These are phyloP conservation scores for Uronychia setigera DNA, from an alignment of 73 alveolate species.

Conservation along the genomic window DNA sequence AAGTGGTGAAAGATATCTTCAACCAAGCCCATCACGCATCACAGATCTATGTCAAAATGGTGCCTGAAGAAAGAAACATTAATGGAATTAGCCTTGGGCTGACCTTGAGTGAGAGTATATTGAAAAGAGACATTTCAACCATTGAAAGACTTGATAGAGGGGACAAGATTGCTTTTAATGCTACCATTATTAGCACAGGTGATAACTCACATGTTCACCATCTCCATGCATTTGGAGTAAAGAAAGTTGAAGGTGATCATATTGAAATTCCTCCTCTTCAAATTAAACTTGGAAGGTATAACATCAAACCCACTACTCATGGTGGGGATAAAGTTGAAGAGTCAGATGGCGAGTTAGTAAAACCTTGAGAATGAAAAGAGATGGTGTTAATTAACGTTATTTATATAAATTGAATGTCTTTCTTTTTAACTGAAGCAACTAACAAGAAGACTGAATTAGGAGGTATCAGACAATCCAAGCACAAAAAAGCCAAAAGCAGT, in stretches of 20 bases:
- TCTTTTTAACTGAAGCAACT: conserved; percentile 36
- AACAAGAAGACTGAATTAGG: conserved; percentile 3
- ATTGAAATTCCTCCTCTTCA: conserved; percentile 61
- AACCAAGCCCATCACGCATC: conserved; percentile 51
- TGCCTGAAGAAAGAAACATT: conserved; percentile 56
- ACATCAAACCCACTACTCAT: too few relatives aligned
- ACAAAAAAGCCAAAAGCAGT: conserved; percentile 3
- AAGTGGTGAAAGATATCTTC: conserved; percentile 25
- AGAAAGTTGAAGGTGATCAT: conserved; percentile 60
- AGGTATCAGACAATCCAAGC: not conserved
- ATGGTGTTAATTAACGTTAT: too few relatives aligned
- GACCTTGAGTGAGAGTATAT: too few relatives aligned
- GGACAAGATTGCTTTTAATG: conserved; percentile 61
- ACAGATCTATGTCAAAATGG: conserved; percentile 53
- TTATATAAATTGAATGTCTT: conserved; percentile 19
- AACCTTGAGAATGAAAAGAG: too few relatives aligned
- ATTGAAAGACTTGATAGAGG: conserved; percentile 60
- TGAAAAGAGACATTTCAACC: too few relatives aligned
- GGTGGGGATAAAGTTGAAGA: too few relatives aligned
- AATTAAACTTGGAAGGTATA: conserved; percentile 53
- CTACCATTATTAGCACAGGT: conserved; percentile 66
- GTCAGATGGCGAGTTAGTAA: too few relatives aligned
- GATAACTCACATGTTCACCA: conserved; percentile 65
- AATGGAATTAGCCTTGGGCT: too few relatives aligned
- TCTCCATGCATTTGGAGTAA: conserved; percentile 55